These are phyloP conservation scores for Colletotrichum filicis DNA, from an alignment of 2,329 filamentous ascomycete species.

Conservation along the genomic window DNA sequence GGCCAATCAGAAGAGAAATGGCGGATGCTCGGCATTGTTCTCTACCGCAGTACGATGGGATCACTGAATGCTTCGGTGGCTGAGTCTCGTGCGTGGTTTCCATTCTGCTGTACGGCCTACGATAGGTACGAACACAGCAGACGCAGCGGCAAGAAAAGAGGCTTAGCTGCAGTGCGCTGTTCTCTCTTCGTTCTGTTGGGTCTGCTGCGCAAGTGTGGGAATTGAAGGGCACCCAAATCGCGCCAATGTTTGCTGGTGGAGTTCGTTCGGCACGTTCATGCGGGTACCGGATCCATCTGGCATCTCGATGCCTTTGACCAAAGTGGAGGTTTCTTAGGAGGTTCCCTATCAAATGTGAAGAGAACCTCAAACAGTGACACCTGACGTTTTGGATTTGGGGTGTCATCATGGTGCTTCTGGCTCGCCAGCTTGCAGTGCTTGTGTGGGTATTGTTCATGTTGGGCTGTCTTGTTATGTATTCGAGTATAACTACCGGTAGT, in stretches of 20 bases:
- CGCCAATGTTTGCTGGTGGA: not conserved
- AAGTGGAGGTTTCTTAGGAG: not conserved
- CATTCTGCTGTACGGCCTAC: no score
- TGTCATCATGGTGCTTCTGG: not conserved
- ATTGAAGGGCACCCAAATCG: not conserved
- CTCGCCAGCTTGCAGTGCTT: not conserved
- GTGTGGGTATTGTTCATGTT: not conserved
- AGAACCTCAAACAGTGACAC: constrained; percentile 15
- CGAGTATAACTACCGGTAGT: no score
- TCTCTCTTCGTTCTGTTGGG: not conserved
- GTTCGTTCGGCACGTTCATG: not conserved
- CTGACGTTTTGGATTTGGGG: not conserved
- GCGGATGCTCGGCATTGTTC: not conserved
- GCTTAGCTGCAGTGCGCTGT: not conserved
- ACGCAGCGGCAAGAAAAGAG: no score
- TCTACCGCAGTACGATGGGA: not conserved
- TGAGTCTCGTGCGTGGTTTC: not conserved
- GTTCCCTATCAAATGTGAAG: not conserved
- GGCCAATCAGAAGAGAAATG: not conserved
- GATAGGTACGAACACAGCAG: no score
- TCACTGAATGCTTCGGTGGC: not conserved
- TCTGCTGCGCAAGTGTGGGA: not conserved
- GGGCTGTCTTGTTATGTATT: no score
- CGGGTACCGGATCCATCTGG: not conserved
- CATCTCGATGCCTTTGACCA: not conserved